Evolutionary conservation across 306 rosid genomes (phyloP).

Genomic region (Canavalia ensiformis): DNA sequence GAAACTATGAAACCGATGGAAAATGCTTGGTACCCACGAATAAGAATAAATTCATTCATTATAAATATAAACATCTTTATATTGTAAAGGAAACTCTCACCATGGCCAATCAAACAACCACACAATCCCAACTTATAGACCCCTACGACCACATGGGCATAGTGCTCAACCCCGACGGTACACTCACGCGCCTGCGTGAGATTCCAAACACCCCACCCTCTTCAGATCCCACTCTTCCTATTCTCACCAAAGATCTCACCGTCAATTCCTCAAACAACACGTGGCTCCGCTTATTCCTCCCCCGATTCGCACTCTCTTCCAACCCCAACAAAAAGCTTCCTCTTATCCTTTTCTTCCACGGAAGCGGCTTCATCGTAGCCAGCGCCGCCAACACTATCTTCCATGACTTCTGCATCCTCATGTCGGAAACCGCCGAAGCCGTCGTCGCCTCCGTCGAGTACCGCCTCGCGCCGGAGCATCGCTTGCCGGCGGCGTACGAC

Average conservation of each 20-base stretch:
- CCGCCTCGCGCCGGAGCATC: constrained; percentile 59
- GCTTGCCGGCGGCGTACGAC: constrained; percentile 56
- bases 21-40: no score
- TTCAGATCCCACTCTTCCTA: constrained; percentile 32
- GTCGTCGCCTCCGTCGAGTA: constrained; percentile 55
- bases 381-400: constrained; percentile 39
- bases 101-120: constrained; percentile 6
- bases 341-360: constrained; percentile 53
- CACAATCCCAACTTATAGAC: constrained; percentile 17
- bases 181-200: constrained; percentile 41
- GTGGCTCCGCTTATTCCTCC: constrained; percentile 51
- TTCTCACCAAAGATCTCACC: constrained; percentile 59
- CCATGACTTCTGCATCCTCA: constrained; percentile 42
- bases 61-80: no score
- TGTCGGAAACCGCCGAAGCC: constrained; percentile 28
- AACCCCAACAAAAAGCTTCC: constrained; percentile 46
- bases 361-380: constrained; percentile 47
- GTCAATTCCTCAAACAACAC: constrained; percentile 56
- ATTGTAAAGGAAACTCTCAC: no score
- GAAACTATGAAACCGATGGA: no score
- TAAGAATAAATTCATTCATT: no score
- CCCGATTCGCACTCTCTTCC: constrained; percentile 37
- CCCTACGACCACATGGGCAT: constrained; percentile 45
- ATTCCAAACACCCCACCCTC: constrained; percentile 43
- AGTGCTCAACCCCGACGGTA: constrained; percentile 46